Evolutionary conservation across 2,329 filamentous ascomycete species (phyloP).

Genomic region (Ophiostoma australiae): DNA sequence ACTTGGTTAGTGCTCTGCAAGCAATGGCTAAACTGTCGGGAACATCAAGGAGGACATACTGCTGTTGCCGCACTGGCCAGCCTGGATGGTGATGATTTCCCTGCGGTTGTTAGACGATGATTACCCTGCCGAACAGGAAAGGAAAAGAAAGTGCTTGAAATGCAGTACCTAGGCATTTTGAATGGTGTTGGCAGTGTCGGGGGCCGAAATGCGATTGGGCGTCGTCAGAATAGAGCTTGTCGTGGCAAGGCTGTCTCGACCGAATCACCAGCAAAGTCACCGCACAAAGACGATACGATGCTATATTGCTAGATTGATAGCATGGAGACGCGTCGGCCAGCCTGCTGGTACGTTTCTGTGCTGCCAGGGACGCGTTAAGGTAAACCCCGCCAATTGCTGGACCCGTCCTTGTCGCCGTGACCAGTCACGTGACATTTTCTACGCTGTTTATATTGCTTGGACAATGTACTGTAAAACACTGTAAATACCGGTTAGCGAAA

Average conservation of each 20-base stretch:
- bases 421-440: neutral
- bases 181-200: neutral
- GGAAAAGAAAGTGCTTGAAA: neutral
- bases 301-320: constrained; percentile 1
- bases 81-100: constrained; percentile 98
- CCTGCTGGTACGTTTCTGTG: neutral
- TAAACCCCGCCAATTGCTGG: constrained; percentile 16
- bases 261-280: constrained; percentile 1
- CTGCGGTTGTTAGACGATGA: constrained; percentile 44
- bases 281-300: constrained; percentile 11
- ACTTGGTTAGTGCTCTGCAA: neutral
- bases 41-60: constrained; percentile 55
- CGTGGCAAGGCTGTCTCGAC: constrained; percentile 18
- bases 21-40: constrained; percentile 33
- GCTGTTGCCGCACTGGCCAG: constrained; percentile 98
- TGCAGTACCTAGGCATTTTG: constrained; percentile 36
- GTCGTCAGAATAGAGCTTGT: constrained; percentile 7
- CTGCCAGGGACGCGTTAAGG: constrained; percentile 18
- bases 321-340: neutral
- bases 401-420: neutral
- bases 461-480: no score
- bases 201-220: neutral
- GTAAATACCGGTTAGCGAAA: neutral
- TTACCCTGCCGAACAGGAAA: neutral
- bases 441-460: neutral